phyloP scores from a whole-genome alignment of 257 asterid genomes.

The Verbena officinalis region DNA sequence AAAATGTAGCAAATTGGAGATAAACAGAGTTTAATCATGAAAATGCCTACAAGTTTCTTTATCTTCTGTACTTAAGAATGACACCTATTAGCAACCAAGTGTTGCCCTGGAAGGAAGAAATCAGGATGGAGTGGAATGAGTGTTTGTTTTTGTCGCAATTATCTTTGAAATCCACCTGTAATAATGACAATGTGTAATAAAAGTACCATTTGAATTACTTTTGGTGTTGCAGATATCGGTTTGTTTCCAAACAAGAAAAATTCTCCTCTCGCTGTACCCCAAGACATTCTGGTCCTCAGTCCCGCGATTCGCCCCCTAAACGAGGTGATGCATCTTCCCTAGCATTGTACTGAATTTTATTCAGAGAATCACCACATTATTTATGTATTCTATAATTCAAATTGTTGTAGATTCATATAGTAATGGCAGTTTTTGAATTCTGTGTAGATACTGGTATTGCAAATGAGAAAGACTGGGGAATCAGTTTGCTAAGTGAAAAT shows the following conservation, averaged over 20 bases:
- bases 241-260: slow-evolving; percentile 65
- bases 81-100: neutral
- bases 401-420: neutral
- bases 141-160: slow-evolving; percentile 8
- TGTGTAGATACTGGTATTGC: slow-evolving; percentile 93
- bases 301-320: slow-evolving; percentile 94
- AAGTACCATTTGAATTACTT: neutral
- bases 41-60: neutral
- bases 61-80: no score
- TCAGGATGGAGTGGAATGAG: neutral
- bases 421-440: slow-evolving; percentile 14
- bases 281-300: slow-evolving; percentile 80
- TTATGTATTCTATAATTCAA: slow-evolving; percentile 3
- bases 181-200: neutral
- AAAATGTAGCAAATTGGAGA: neutral
- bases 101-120: neutral
- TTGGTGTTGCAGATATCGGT: slow-evolving; percentile 52
- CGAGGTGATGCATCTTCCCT: slow-evolving; percentile 60
- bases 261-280: slow-evolving; percentile 73
- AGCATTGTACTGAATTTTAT: neutral
- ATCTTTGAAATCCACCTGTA: no score
- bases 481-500: slow-evolving; percentile 66
- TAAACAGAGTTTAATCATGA: neutral
- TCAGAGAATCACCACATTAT: neutral
- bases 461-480: slow-evolving; percentile 98